A percentile compares a stretch with the other conserved stretches of the same genome.
Evolutionary conservation across 2,329 filamentous ascomycete genomes (phyloP).

Genomic region (Graphilbum ipis-grandicollis): DNA sequence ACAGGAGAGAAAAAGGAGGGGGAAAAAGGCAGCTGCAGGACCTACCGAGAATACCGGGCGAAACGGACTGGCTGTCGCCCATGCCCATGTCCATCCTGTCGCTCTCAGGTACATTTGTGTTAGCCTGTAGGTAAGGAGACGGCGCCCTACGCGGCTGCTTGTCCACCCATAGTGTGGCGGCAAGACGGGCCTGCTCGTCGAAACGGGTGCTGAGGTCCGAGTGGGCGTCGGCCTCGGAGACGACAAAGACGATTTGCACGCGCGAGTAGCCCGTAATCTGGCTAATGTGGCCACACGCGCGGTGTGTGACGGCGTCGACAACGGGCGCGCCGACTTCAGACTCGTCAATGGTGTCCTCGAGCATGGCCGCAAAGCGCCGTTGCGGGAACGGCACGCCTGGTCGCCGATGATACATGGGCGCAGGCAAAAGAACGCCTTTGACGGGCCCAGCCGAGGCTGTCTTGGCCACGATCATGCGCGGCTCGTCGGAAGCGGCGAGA

Average conservation of each 20-base stretch:
- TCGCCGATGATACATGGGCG: background rate
- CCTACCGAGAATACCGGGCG: background rate
- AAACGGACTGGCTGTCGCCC: background rate
- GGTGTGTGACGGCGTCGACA: background rate
- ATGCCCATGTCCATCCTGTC: background rate
- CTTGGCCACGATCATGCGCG: background rate
- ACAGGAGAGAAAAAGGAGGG: background rate
- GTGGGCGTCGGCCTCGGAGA: background rate
- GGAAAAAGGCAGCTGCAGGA: background rate
- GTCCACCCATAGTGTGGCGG: conserved; percentile 2
- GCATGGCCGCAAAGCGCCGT: background rate
- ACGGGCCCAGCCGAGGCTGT: background rate
- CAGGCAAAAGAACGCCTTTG: conserved; percentile 1
- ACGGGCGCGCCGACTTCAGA: conserved; percentile 1
- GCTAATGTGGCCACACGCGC: background rate
- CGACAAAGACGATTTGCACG: conserved; percentile 2
- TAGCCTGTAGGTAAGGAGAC: background rate
- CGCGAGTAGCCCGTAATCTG: conserved; percentile 1
- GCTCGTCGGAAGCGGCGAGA: background rate
- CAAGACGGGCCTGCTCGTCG: conserved; percentile 1
- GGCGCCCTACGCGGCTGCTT: background rate
- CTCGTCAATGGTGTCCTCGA: conserved; percentile 1
- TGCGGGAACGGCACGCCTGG: conserved; percentile 1
- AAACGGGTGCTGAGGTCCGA: conserved; percentile 2
- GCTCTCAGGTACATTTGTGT: background rate